phyloP scores from a whole-genome alignment of 1,284 basidiomycete genomes.

The Mycena sp. region DNA sequence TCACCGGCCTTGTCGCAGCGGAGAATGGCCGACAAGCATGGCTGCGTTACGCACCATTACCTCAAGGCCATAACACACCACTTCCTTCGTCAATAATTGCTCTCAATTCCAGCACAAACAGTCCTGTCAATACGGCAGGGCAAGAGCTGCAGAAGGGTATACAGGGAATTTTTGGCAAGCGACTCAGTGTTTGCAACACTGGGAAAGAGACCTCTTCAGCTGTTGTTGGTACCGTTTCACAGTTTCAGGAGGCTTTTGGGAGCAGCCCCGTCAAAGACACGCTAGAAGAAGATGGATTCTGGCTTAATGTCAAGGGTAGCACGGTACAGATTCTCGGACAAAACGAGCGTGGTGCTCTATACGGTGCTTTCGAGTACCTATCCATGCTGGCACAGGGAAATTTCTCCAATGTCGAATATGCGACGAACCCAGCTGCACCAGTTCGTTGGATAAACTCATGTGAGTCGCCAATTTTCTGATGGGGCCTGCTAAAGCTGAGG shows the following conservation, averaged over 20 bases:
- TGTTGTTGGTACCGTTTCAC: conserved; percentile 24
- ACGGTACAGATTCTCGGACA: conserved; percentile 28
- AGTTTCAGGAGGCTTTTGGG: conserved; percentile 26
- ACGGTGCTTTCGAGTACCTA: conserved; percentile 29
- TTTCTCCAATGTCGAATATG: conserved; percentile 26
- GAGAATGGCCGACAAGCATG: conserved; percentile 29
- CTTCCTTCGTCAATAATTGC: conserved; percentile 27
- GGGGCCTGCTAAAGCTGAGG: conserved; percentile 12
- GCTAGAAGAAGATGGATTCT: conserved; percentile 28
- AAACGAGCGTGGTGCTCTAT: conserved; percentile 28
- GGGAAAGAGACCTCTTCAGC: conserved; percentile 21
- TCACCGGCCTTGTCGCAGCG: conserved; percentile 20
- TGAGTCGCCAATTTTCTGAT: conserved; percentile 16
- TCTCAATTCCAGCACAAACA: conserved; percentile 26
- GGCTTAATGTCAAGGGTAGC: conserved; percentile 26
- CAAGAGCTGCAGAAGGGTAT: conserved; percentile 29
- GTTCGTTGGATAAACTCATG: conserved; percentile 29
- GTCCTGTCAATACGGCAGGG: conserved; percentile 28
- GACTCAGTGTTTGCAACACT: conserved; percentile 12
- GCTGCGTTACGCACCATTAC: conserved; percentile 27
- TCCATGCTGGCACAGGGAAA: conserved; percentile 30
- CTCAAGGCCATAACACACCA: conserved; percentile 9
- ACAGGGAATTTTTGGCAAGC: conserved; percentile 22
- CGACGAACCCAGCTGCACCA: conserved; percentile 27
- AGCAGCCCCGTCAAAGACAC: conserved; percentile 11